Conservation (phyloP, 2,329 filamentous ascomycete species). For the Fusarium citri region DNA sequence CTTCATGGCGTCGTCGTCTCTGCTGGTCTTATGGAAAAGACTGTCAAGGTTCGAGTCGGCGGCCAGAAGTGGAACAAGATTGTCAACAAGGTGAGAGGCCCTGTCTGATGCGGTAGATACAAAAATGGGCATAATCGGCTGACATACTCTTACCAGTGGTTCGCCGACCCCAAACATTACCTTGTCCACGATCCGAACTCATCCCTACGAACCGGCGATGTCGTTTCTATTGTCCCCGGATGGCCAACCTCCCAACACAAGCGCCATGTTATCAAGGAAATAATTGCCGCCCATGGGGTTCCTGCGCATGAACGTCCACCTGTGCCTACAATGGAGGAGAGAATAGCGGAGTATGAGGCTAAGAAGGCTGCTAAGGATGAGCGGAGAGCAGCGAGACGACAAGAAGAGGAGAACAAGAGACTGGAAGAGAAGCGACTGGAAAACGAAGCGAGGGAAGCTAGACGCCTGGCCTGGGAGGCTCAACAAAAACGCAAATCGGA, state of each 20-base stretch:
- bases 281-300: slow-evolving; percentile 75
- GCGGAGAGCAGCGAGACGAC: slow-evolving; percentile 56
- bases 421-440: slow-evolving; percentile 45
- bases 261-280: slow-evolving; percentile 78
- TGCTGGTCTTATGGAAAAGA: slow-evolving; percentile 80
- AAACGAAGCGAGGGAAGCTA: slow-evolving; percentile 42
- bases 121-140: neutral
- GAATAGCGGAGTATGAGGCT: slow-evolving; percentile 64
- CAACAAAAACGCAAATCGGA: slow-evolving; percentile 36
- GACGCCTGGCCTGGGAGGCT: slow-evolving; percentile 40
- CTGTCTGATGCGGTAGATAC: neutral
- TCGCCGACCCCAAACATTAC: slow-evolving; percentile 71
- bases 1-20: slow-evolving; percentile 79
- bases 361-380: slow-evolving; percentile 69
- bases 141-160: slow-evolving; percentile 57
- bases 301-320: slow-evolving; percentile 73
- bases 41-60: slow-evolving; percentile 81
- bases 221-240: slow-evolving; percentile 76
- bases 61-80: slow-evolving; percentile 77
- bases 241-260: slow-evolving; percentile 75
- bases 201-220: slow-evolving; percentile 78
- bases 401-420: slow-evolving; percentile 39
- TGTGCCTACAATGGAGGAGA: slow-evolving; percentile 73
- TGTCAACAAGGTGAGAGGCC: slow-evolving; percentile 73
- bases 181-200: slow-evolving; percentile 83